Percentiles rank a stretch among this genome's conserved stretches.
These are phyloP conservation scores for Suillus fuscotomentosus DNA, from an alignment of 768 basidiomycete genomes.

Conservation along the genomic window DNA sequence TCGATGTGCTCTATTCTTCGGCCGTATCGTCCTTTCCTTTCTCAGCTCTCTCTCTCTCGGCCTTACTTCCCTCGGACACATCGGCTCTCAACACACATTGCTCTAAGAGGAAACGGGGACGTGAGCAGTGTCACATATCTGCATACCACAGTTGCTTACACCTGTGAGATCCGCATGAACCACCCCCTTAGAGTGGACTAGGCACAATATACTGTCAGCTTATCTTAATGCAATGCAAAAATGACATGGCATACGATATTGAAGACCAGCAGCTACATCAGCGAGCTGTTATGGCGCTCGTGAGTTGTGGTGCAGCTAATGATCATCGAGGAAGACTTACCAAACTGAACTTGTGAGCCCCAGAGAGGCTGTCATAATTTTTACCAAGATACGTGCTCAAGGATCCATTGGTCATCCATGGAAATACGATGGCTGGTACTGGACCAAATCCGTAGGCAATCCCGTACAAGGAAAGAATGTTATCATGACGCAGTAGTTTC, in stretches of 20 bases:
- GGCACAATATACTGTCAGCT: neutral
- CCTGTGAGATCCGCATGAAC: constrained; percentile 4
- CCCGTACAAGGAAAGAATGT: constrained; percentile 37
- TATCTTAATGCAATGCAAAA: neutral
- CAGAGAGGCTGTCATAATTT: neutral
- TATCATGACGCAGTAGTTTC: constrained; percentile 33
- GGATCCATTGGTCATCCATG: constrained; percentile 16
- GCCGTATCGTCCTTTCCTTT: too few relatives aligned
- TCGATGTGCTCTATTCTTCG: too few relatives aligned
- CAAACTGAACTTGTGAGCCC: neutral
- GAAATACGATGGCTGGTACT: constrained; percentile 19
- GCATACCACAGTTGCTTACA: neutral
- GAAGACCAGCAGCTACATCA: constrained; percentile 9
- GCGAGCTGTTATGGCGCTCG: neutral
- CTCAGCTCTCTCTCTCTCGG: too few relatives aligned
- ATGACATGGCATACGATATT: constrained; percentile 5
- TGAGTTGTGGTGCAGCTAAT: neutral
- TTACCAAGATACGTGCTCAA: constrained; percentile 16
- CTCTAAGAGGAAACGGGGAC: neutral
- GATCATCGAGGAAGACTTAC: neutral
- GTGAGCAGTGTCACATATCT: neutral
- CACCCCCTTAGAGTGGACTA: neutral
- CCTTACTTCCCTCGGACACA: too few relatives aligned
- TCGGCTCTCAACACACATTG: too few relatives aligned
- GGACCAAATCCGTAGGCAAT: constrained; percentile 26